These are phyloP conservation scores for Ganoderma multipileum DNA, from an alignment of 1,284 basidiomycete genomes.

Conservation along the genomic window DNA sequence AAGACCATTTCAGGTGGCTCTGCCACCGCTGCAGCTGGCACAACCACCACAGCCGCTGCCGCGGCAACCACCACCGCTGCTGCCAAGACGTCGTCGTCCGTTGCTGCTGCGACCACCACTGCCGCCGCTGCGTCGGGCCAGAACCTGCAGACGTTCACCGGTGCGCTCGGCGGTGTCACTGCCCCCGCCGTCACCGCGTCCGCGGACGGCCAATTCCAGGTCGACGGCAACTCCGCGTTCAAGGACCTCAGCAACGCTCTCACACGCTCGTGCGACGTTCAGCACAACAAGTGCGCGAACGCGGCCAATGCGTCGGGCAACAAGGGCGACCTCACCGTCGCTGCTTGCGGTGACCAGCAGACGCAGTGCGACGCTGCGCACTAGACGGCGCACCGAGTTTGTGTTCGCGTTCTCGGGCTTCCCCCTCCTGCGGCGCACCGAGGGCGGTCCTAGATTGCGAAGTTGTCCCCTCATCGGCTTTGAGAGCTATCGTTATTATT, in stretches of 20 bases:
- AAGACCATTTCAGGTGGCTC: conserved; percentile 36
- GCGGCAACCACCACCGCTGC: conserved; percentile 20
- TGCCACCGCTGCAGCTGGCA: neutral
- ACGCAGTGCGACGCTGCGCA: conserved; percentile 48
- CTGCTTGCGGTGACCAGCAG: conserved; percentile 58
- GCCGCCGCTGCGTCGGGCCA: conserved; percentile 37
- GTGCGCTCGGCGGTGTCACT: conserved; percentile 52
- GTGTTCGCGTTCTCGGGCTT: neutral
- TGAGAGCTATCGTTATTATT: neutral
- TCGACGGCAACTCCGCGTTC: conserved; percentile 56
- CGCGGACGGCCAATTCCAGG: conserved; percentile 54
- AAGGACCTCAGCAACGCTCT: conserved; percentile 57
- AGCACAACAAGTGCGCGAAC: conserved; percentile 57
- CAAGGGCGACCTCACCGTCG: conserved; percentile 51
- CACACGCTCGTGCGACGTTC: conserved; percentile 64
- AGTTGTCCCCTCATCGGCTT: neutral
- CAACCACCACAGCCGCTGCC: conserved; percentile 38
- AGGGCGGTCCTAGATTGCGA: neutral
- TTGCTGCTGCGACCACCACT: conserved; percentile 23
- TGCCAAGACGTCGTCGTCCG: conserved; percentile 25
- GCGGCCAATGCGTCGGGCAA: conserved; percentile 45
- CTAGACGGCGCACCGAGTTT: conserved; percentile 7
- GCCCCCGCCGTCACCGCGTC: conserved; percentile 54
- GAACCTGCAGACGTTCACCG: conserved; percentile 67
- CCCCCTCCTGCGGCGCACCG: conserved; percentile 16